A percentile compares a stretch with the other conserved stretches of the same genome.
Evolutionary conservation across 441 rosid genomes (phyloP).

Genomic region (Pelargonium australe): DNA sequence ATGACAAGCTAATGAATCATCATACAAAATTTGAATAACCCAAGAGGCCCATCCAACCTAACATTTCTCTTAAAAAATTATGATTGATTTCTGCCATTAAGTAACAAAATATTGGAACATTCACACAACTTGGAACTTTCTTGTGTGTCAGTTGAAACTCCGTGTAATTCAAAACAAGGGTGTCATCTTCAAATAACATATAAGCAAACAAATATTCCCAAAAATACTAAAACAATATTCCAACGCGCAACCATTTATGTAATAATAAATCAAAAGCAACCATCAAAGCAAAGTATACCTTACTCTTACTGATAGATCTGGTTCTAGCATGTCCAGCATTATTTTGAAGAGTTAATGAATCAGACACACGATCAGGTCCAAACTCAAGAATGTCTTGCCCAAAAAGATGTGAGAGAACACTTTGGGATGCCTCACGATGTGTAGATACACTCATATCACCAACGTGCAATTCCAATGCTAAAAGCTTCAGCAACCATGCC

Average conservation of each 20-base stretch:
- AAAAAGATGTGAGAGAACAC: conserved; percentile 75
- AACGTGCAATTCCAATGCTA: conserved; percentile 77
- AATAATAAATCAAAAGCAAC: conserved; percentile 6
- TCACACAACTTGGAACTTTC: not conserved
- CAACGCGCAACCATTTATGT: not conserved
- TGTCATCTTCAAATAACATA: conserved; percentile 1
- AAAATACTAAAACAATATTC: not conserved
- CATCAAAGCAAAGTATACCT: conserved; percentile 38
- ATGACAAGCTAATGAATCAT: too few relatives aligned
- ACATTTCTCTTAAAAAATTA: too few relatives aligned
- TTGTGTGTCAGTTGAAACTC: not conserved
- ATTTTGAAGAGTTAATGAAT: conserved; percentile 36
- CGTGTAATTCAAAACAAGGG: not conserved
- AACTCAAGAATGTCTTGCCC: conserved; percentile 49
- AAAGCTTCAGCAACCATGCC: conserved; percentile 93
- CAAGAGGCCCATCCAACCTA: too few relatives aligned
- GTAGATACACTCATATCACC: conserved; percentile 51
- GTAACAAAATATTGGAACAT: too few relatives aligned
- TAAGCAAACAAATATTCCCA: not conserved
- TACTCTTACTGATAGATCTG: conserved; percentile 60
- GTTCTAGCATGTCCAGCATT: conserved; percentile 44
- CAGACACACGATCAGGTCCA: conserved; percentile 38
- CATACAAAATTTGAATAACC: too few relatives aligned
- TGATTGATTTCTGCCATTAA: too few relatives aligned
- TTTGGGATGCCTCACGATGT: conserved; percentile 71